A percentile compares a stretch with the other conserved stretches of the same genome.
phyloP scores from a whole-genome alignment of 1,284 basidiomycete genomes.

The Blastosporella zonata region DNA sequence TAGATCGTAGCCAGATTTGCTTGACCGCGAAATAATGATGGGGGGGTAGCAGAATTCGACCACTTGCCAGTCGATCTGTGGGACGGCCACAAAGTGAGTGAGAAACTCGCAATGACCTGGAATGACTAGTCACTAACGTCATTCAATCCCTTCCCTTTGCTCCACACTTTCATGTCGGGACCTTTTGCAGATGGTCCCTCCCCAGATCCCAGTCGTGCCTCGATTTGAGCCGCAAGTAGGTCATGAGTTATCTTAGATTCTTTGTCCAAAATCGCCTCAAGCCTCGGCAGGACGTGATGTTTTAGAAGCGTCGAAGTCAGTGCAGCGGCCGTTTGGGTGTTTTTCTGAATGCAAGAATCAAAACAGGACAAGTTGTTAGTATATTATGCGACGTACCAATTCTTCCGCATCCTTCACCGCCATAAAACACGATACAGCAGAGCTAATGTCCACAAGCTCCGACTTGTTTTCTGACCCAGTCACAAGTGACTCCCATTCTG shows the following conservation, averaged over 20 bases:
- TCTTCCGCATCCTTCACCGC: constrained; percentile 92
- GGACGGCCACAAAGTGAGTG: constrained; percentile 4
- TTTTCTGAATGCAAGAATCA: constrained; percentile 54
- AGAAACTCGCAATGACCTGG: constrained; percentile 6
- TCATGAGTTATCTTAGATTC: constrained; percentile 91
- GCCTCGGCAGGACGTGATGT: constrained; percentile 84
- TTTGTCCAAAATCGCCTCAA: constrained; percentile 89
- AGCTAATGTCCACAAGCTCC: constrained; percentile 76
- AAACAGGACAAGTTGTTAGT: constrained; percentile 13
- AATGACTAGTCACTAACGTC: constrained; percentile 49
- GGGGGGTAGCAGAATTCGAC: constrained; percentile 95
- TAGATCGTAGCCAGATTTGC: constrained; percentile 81
- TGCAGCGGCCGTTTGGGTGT: constrained; percentile 68
- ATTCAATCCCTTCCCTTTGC: constrained; percentile 69
- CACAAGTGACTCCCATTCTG: constrained; percentile 74
- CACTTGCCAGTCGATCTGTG: constrained; percentile 80
- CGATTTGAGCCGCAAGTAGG: constrained; percentile 79
- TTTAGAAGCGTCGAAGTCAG: constrained; percentile 86
- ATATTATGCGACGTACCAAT: constrained; percentile 51
- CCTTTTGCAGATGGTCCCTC: constrained; percentile 74
- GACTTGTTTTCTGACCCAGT: constrained; percentile 54
- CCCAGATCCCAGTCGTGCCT: constrained; percentile 83
- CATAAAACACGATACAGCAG: constrained; percentile 76
- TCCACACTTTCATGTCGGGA: constrained; percentile 88
- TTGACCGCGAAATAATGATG: constrained; percentile 91